Evolutionary conservation across 345 rosid genomes (phyloP), one percentile per base, ranked within the genome.

Genomic region (Trapa incisa): DNA sequence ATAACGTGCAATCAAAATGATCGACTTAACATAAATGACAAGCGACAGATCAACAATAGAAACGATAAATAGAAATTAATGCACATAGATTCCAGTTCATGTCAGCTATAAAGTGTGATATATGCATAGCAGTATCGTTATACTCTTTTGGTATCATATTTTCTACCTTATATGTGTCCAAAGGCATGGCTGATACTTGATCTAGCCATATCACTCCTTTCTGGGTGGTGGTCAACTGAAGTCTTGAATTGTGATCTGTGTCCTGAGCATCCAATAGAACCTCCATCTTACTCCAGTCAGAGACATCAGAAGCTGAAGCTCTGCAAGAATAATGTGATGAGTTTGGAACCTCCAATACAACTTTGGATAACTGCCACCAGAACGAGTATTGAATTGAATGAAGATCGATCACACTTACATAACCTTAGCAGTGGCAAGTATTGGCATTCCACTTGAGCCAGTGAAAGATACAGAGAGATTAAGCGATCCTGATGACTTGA

Each of bases 141-240:
- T 7, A 7, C 11, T 45, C 48, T 22, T 22, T 22, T 22, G 29
- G 1, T 45, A 45, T 13, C 11, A 13, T 2, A 45, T 45, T 45
- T 3, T 32, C 53, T 75, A 89, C 99, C 97, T 91, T 91, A 75
- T 79, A 83, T 39, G 97, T 87, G 73, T 89, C 96, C 72, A 78
- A 52, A 0, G 99, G 97, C 83, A 94, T 84, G 76, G 85, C 93
- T 12, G 97, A 95, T 58, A 91, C 96, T 83, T 95, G 99, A 76
- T 95, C 97, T 75, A 95, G 76, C 99, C 99, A 95, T 77, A 87
- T 78, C 37, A 84, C 77, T 37, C 97, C 99, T 78, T 84, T 78
- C 68, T 47, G 74, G 41, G 85, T 63, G 67, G 97, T 84, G 64
- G 90, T 86, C 75, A 95, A 68, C 64, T 91, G 89, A 75, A 95